Conservation (phyloP, 176 grass and related monocot species). For the Zea mays region Zm-B73-REFERENCE-NAM-5.0 NC_050100.1:51414001-51414500, state of each 20-base stretch:
- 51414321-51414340: no score
- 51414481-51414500: no score
- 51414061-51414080: background rate
- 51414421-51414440: no score
- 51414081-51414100: slow-evolving; percentile 22
- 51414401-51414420: no score
- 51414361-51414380: no score
- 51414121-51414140: background rate
- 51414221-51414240: background rate
- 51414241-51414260: background rate
- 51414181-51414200: slow-evolving; percentile 8
- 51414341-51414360: no score
- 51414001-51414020: no score
- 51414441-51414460: no score
- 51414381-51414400: no score
- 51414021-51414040: no score
- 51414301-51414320: background rate
- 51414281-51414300: background rate
- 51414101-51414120: background rate
- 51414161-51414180: background rate
- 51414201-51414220: background rate
- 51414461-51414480: no score
- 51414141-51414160: background rate
- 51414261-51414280: background rate
- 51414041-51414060: no score